Evolutionary conservation across 2,329 filamentous ascomycete genomes (phyloP), one percentile per base, ranked within the genome.

Genomic region (Stagonosporopsis cucurbitacearum): DNA sequence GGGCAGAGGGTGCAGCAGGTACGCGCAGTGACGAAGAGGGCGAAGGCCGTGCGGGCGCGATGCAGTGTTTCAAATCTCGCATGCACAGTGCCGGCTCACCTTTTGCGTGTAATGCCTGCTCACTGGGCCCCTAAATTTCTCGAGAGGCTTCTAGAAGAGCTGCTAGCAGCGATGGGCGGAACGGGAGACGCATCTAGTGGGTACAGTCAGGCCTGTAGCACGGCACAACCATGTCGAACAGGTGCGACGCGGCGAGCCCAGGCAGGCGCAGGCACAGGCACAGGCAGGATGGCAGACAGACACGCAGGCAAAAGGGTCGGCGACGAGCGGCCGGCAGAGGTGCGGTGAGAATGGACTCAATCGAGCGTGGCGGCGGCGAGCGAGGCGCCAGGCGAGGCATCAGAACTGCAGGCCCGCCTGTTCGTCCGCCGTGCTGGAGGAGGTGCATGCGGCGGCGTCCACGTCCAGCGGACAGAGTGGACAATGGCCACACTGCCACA

Each of bases 71-170:
- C 68, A 65, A 60, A 54, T 52, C 32, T 50, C 20, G 58, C 53
- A 57, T 57, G 59, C 54, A 52, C 42, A 47, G 55, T 54, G 44
- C 55, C 54, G 41, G 61, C 59, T 44, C 55, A 56, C n/a, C n/a
- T n/a, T n/a, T n/a, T 60, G 62, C 58, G 59, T 65, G 11, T 35
- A n/a, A 37, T 43, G 39, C 39, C 25, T 37, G 45, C 53, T 49
- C 42, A 62, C 54, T 64, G 62, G 63, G 60, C 63, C 64, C 68
- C 65, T 65, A 58, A 63, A 69, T 68, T 64, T 74, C 72, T 67
- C 55, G 66, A 62, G 65, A 58, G 54, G 59, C 71, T 76, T 76
- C 73, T 75, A 72, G 73, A 76, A 76, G 61, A 62, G 64, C 47
- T 60, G 66, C 69, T 70, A 73, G 69, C 65, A 62, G 64, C 54